Evolutionary conservation across 768 basidiomycete genomes (phyloP).

Genomic region (Kondoa subrosea): DNA sequence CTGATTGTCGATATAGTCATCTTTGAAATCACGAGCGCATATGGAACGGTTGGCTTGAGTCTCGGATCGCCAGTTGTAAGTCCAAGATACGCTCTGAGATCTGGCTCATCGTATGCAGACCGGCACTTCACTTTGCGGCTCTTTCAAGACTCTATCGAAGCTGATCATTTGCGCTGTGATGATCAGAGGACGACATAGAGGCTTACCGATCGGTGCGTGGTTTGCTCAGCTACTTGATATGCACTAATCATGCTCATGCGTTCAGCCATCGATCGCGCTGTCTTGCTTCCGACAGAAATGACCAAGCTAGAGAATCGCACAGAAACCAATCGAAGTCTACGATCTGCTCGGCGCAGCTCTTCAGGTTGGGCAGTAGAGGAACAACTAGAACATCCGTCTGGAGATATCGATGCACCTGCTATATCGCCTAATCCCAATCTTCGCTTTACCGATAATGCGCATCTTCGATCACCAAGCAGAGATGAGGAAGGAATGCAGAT

Average conservation of each 20-base stretch:
- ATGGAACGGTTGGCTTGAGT: constrained; percentile 75
- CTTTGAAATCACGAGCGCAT: constrained; percentile 33
- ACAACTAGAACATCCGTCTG: neutral
- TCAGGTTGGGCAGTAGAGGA: neutral
- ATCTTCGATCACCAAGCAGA: neutral
- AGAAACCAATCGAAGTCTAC: neutral
- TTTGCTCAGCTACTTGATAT: neutral
- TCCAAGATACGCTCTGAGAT: constrained; percentile 4
- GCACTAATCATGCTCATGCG: neutral
- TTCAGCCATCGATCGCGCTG: constrained; percentile 43
- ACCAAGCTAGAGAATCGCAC: neutral
- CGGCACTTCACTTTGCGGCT: constrained; percentile 65
- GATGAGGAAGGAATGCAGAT: neutral
- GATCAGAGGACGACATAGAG: constrained; percentile 44
- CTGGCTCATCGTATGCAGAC: constrained; percentile 38
- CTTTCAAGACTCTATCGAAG: constrained; percentile 64
- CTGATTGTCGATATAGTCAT: constrained; percentile 26
- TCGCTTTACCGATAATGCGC: neutral
- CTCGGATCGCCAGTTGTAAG: constrained; percentile 67
- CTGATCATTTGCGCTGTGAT: constrained; percentile 73
- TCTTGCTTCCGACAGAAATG: constrained; percentile 57
- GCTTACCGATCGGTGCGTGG: constrained; percentile 24
- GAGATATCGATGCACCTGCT: neutral
- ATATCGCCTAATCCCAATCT: neutral
- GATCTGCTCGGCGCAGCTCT: neutral